phyloP scores from a whole-genome alignment of 352 stramenopile species.

The Phytophthora citrophthora region DNA sequence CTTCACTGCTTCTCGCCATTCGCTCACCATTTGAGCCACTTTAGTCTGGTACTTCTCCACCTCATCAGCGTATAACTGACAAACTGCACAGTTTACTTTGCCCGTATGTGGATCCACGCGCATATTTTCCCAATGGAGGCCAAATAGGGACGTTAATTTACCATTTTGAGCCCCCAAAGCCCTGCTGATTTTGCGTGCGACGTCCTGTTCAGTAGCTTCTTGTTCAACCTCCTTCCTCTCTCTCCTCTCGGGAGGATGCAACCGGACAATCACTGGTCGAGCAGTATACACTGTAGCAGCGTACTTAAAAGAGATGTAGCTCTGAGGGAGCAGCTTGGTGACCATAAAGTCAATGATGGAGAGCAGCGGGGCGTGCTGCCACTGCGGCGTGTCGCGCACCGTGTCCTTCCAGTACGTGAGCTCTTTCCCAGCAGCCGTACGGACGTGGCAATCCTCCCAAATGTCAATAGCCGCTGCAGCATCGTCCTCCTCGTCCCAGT shows the following conservation, averaged over 20 bases:
- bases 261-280: slow-evolving; percentile 50
- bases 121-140: slow-evolving; percentile 75
- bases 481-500: slow-evolving; percentile 57
- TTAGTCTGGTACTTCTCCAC: slow-evolving; percentile 54
- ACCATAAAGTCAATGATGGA: slow-evolving; percentile 64
- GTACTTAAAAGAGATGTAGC: slow-evolving; percentile 70
- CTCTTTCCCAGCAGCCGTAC: slow-evolving; percentile 27
- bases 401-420: slow-evolving; percentile 49
- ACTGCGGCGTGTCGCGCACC: slow-evolving; percentile 48
- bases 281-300: slow-evolving; percentile 59
- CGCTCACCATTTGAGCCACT: slow-evolving; percentile 47
- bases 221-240: slow-evolving; percentile 6
- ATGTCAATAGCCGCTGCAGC: slow-evolving; percentile 17
- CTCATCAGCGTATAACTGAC: slow-evolving; percentile 53
- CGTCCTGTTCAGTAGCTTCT: slow-evolving; percentile 26
- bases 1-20: slow-evolving; percentile 50
- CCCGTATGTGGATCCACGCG: slow-evolving; percentile 36
- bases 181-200: slow-evolving; percentile 33
- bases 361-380: slow-evolving; percentile 55
- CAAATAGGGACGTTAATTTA: slow-evolving; percentile 57
- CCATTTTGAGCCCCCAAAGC: slow-evolving; percentile 33
- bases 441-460: slow-evolving; percentile 54
- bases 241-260: slow-evolving; percentile 34
- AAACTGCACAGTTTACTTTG: slow-evolving; percentile 42
- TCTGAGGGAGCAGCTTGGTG: slow-evolving; percentile 55